Conservation (phyloP, 164 flowering plant genomes). For the Liriodendron chinense region DNA sequence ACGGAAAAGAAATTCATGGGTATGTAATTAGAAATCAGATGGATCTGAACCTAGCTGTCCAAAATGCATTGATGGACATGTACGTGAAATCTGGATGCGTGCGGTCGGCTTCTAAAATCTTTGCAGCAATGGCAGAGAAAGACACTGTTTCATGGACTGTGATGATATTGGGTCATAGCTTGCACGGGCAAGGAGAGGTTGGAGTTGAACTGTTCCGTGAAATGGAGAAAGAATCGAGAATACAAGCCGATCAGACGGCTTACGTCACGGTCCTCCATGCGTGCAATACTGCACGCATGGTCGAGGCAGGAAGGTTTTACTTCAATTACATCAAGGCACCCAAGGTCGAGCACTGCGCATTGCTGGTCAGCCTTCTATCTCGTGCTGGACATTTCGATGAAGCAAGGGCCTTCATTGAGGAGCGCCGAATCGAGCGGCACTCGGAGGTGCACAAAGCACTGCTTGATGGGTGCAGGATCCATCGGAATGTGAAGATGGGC, state of each 20-base stretch:
- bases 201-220: conserved; percentile 46
- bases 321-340: conserved; percentile 48
- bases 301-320: conserved; percentile 46
- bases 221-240: conserved; percentile 27
- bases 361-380: conserved; percentile 54
- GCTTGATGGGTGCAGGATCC: conserved; percentile 59
- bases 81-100: conserved; percentile 64
- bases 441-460: conserved; percentile 49
- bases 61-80: conserved; percentile 69
- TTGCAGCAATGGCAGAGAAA: conserved; percentile 34
- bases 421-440: conserved; percentile 25
- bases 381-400: conserved; percentile 50
- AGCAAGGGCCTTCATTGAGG: conserved; percentile 45
- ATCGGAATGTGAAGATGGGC: conserved; percentile 30
- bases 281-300: conserved; percentile 47
- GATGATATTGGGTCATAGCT: conserved; percentile 61
- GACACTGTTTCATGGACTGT: conserved; percentile 69
- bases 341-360: conserved; percentile 36
- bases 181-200: conserved; percentile 59
- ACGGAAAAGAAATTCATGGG: conserved; percentile 65
- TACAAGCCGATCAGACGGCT: conserved; percentile 32
- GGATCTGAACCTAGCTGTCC: conserved; percentile 30
- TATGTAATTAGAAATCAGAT: conserved; percentile 41
- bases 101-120: conserved; percentile 44
- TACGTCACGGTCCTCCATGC: conserved; percentile 57